These are phyloP conservation scores for Hypoxylon fragiforme DNA, from an alignment of 495 filamentous ascomycete species.

Conservation along the genomic window DNA sequence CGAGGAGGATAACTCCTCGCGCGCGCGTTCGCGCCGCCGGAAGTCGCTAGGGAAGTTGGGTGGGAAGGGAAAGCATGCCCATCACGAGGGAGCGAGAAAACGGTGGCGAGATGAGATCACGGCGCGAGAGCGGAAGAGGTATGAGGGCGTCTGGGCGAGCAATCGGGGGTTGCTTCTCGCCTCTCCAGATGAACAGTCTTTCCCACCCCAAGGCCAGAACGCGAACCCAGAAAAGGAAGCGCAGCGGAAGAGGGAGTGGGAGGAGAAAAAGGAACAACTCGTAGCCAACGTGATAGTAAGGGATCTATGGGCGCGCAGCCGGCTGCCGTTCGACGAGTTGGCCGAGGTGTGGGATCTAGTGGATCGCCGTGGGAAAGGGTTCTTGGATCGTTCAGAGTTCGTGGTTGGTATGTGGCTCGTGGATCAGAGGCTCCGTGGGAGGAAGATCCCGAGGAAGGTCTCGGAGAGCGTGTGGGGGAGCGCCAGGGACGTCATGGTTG, in stretches of 20 bases:
- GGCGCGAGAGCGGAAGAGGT: constrained; percentile 79
- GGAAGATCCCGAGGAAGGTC: constrained; percentile 81
- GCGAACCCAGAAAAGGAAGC: background rate
- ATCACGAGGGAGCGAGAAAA: constrained; percentile 83
- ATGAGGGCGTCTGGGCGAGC: constrained; percentile 95
- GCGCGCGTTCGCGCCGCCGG: constrained; percentile 48
- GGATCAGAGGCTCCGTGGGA: constrained; percentile 83
- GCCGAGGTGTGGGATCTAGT: constrained; percentile 88
- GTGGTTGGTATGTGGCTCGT: constrained; percentile 96
- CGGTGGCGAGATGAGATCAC: constrained; percentile 82
- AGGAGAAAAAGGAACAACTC: constrained; percentile 44
- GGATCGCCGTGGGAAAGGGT: constrained; percentile 62
- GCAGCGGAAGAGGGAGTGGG: constrained; percentile 1
- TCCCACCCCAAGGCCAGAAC: background rate
- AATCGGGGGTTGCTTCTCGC: constrained; percentile 71
- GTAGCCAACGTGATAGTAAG: constrained; percentile 79
- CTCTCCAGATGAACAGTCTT: too few species aligned
- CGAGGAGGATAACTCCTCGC: constrained; percentile 52
- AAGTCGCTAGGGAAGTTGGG: constrained; percentile 42
- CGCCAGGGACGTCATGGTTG: constrained; percentile 61
- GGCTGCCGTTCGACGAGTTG: constrained; percentile 67
- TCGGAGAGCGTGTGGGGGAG: constrained; percentile 85
- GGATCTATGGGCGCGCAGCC: constrained; percentile 83
- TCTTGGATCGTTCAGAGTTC: constrained; percentile 77
- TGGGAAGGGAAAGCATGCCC: constrained; percentile 66